Base-by-base conservation (phyloP, 371 early-diverging fungal genomes). In the Rhizopus microsporus region DNA sequence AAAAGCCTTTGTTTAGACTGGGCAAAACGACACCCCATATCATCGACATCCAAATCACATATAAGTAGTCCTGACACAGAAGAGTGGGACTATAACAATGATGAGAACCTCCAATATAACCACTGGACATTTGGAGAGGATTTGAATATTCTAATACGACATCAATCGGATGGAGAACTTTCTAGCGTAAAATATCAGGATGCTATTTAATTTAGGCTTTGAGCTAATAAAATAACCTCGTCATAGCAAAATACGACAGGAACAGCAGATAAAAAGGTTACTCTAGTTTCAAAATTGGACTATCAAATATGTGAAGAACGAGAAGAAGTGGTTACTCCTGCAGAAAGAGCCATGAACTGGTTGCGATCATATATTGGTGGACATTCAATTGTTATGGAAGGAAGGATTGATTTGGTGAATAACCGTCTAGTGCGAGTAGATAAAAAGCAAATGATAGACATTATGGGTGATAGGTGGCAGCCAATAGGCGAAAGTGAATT, bases 381-480 rank as follows among this genome's bases (percentile, higher is more conserved):
- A 0, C 68, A 68, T 47, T 63, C 68, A 3, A 56, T 47, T 8
- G 37, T 63, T 9, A 10, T 63, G 0, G 63, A 63, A 46, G 68
- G 60, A 1, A 51, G 57, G 16, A 46, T 68, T 10, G 60, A 68
- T 54, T 60, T 63, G 16, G 43, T 45, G 10, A 68, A 57, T 6
- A 52, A 63, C 7, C 9, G 34, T 12, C 35, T 68, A 33, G 29
- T 50, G 5, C 60, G 57, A 12, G 48, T 68, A n/a, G 60, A 63
- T 12, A 17, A 49, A 43, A 59, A 60, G 30, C 39, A 63, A 47
- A 68, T 68, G 68, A 23, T 45, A 1, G 63, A 68, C 44, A 68
- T 68, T 32, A 68, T 68, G 68, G 55, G 60, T 3, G 63, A 60
- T 35, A 48, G 59, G 23, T 68, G 68, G 68, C 33, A 38, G 33